Evolutionary conservation across 2,329 filamentous ascomycete species (phyloP), one percentile per base, ranked within the genome.

Genomic region (Penicillium sp.): DNA sequence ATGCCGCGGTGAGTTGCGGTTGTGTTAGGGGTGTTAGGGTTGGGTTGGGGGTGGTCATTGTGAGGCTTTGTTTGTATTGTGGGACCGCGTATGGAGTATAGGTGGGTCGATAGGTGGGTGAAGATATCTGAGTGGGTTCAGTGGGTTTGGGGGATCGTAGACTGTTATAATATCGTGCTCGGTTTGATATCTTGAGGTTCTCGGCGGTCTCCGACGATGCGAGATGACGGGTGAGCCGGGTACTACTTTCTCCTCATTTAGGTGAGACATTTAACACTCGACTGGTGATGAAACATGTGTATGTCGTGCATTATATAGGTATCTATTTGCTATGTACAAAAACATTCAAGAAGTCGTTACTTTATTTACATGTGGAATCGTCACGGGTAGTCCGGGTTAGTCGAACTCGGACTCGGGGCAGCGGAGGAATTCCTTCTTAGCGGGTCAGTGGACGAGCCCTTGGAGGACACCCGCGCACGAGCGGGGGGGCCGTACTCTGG

Each of bases 1-100:
- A 64, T 15, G 66, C 70, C n/a, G 62, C 58, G 33, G 67, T 59
- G 42, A 75, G 69, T 57, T 76, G 72, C 2, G 57, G 42, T 26
- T 62, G 43, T 3, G 68, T 72, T 32, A 72, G 66, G 2, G 65
- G 59, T 17, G 26, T 19, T 1, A 57, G 21, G 37, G 21, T 15
- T 41, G 12, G 26, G 34, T 37, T 45, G 3, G 9, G n/a, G 6
- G 13, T 44, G 12, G 32, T 38, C 51, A 46, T 54, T 32, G 29
- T 19, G 19, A 32, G 22, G n/a, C 17, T 31, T 4, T 26, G 8
- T 19, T 26, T 24, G 21, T 29, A 10, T 53, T n/a, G 21, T n/a
- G n/a, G n/a, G 15, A 7, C 32, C 33, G 12, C 15, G 12, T 33
- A 17, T 21, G 12, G 19, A 15, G 17, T 41, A 17, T n/a, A n/a